A percentile compares a stretch with the other conserved stretches of the same genome.
Conservation (phyloP, 202 grass and related monocot genomes). For the Eragrostis tef region DNA sequence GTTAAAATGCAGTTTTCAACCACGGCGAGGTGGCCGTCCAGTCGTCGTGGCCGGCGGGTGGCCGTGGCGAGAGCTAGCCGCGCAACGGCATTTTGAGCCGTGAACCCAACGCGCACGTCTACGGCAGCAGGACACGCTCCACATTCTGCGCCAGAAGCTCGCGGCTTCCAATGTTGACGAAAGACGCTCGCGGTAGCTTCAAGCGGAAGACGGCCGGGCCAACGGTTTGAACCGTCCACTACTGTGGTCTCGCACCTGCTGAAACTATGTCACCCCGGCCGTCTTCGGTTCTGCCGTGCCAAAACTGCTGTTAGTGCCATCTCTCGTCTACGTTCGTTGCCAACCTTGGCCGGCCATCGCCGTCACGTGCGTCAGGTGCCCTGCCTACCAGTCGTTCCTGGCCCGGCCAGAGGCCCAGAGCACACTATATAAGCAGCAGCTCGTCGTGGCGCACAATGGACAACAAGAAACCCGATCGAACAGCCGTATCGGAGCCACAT, state of each 20-base stretch:
- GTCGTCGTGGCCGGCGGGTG: slow-evolving; percentile 27
- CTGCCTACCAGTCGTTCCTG: slow-evolving; percentile 7
- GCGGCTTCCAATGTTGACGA: slow-evolving; percentile 35
- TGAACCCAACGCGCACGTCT: slow-evolving; percentile 12
- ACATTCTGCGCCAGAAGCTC: neutral
- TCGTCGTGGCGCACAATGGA: slow-evolving; percentile 59
- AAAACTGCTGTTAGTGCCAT: neutral
- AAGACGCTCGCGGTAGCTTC: neutral
- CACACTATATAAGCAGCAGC: slow-evolving; percentile 55
- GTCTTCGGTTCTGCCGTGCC: neutral
- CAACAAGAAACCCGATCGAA: slow-evolving; percentile 55
- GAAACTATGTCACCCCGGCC: too few relatives aligned
- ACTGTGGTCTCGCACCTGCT: slow-evolving; percentile 17
- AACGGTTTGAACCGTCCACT: slow-evolving; percentile 2
- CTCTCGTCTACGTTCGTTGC: slow-evolving; percentile 25
- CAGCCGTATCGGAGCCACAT: slow-evolving; percentile 49
- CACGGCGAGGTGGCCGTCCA: neutral
- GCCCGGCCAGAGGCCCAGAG: neutral
- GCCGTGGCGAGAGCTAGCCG: neutral
- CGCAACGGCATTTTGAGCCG: neutral
- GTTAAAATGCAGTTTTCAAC: neutral
- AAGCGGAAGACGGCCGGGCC: neutral
- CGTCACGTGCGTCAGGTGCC: slow-evolving; percentile 38
- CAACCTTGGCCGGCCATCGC: slow-evolving; percentile 37
- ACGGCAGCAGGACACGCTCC: neutral